These are phyloP conservation scores for Lepiota venenata DNA, from an alignment of 768 basidiomycete genomes.

Conservation along the genomic window DNA sequence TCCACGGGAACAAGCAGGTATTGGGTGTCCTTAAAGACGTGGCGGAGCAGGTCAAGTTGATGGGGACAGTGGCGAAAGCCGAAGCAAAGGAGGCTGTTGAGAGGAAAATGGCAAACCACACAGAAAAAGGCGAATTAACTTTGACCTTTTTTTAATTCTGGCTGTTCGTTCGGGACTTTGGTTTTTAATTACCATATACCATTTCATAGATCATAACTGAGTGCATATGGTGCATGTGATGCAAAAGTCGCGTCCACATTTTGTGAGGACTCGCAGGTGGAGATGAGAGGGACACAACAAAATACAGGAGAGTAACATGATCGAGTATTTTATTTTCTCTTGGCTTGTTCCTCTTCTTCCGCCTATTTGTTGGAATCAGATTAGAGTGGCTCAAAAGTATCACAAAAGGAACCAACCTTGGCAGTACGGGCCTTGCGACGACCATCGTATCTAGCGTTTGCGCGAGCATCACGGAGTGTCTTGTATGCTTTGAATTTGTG, in stretches of 20 bases:
- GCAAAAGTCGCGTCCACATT: slow-evolving; percentile 30
- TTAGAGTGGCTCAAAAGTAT: neutral
- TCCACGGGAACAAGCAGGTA: slow-evolving; percentile 84
- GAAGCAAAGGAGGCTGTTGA: slow-evolving; percentile 66
- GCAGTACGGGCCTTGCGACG: slow-evolving; percentile 80
- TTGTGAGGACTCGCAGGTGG: slow-evolving; percentile 28
- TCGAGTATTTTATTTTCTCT: slow-evolving; percentile 71
- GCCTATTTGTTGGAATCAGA: slow-evolving; percentile 42
- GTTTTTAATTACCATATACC: too few species aligned
- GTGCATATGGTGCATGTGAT: slow-evolving; percentile 33
- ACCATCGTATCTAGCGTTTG: slow-evolving; percentile 83
- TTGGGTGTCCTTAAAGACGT: slow-evolving; percentile 78
- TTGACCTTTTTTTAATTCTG: slow-evolving; percentile 1
- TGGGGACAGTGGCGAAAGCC: slow-evolving; percentile 76
- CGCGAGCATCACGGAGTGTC: slow-evolving; percentile 82
- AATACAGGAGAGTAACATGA: slow-evolving; percentile 19
- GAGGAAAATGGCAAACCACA: slow-evolving; percentile 33
- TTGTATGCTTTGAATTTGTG: slow-evolving; percentile 86
- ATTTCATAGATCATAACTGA: too few species aligned
- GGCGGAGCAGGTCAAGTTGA: slow-evolving; percentile 81
- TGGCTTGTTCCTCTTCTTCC: slow-evolving; percentile 88
- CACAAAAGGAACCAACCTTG: slow-evolving; percentile 60
- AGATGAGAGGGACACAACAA: slow-evolving; percentile 23
- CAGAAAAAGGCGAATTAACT: slow-evolving; percentile 11
- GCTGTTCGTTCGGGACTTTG: slow-evolving; percentile 9